Base-by-base conservation (phyloP, 148 eudicot species). In the Chenopodium formosanum region DNA sequence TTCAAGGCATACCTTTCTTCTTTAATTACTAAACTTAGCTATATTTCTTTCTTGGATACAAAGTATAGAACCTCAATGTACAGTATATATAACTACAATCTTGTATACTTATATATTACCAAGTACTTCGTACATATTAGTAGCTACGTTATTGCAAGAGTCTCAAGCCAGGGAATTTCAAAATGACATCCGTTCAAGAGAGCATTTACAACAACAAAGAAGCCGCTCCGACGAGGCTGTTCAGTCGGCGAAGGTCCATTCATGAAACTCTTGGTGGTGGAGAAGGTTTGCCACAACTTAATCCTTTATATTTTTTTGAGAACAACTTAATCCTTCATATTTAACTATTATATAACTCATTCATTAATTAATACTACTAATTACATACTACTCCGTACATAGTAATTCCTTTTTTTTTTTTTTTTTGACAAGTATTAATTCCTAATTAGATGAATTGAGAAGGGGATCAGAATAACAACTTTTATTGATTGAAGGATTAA, bases 261-360 rank as follows among this genome's bases (percentile, higher is more conserved):
- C 84, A 85, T 44, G 79, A 73, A 40, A 64, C 82, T 62, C 82
- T 85, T 56, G 87, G 84, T 32, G 87, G 87, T 2, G 84, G 87
- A 23, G 69, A 77, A 81, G 87, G 87, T 85, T 73, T 4, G 71
- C 73, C 34, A 63, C 40, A 7, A 19, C 20, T 7, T 53, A 52
- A 10, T 11, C 16, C 56, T 52, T 31, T 31, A 31, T 31, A 31
- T 27, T 27, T 27, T 27, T 27, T 27, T 27, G 27, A 27, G 27
- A 27, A 63, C 40, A 7, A 19, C 20, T 7, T 53, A 52, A 10
- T 11, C 16, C 56, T 52, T 31, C 2, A 31, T 31, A 31, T 31
- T 31, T 31, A 31, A 31, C 32, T 31, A 31, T 1, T 31, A 31
- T 31, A 31, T 10, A 9, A 9, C 14, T 12, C 10, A 53, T 20